phyloP scores from a whole-genome alignment of 768 basidiomycete genomes.

The Hortiboletus flavorubellus region DNA sequence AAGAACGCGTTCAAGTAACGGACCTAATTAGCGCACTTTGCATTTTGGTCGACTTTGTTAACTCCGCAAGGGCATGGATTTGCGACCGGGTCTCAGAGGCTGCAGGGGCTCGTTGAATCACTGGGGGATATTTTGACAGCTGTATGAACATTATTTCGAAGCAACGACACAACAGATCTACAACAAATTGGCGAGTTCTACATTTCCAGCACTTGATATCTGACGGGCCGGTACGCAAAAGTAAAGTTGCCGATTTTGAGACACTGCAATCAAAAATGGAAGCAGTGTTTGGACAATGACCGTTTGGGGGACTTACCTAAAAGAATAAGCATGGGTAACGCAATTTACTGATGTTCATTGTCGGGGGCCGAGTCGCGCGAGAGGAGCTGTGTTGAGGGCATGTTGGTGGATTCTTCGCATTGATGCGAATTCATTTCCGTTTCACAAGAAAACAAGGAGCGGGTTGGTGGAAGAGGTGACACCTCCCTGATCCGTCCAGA shows the following conservation, averaged over 20 bases:
- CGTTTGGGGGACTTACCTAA: slow-evolving; percentile 26
- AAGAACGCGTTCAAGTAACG: slow-evolving; percentile 29
- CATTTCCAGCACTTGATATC: slow-evolving; percentile 22
- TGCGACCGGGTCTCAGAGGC: slow-evolving; percentile 30
- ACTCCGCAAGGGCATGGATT: slow-evolving; percentile 24
- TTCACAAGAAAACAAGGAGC: slow-evolving; percentile 24
- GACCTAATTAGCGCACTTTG: slow-evolving; percentile 34
- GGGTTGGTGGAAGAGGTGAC: slow-evolving; percentile 24
- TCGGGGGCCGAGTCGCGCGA: slow-evolving; percentile 19
- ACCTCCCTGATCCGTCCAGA: slow-evolving; percentile 29
- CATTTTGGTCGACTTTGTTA: slow-evolving; percentile 30
- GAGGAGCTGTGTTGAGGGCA: slow-evolving; percentile 17
- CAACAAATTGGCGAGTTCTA: slow-evolving; percentile 24
- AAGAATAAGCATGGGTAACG: slow-evolving; percentile 15
- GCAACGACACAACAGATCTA: slow-evolving; percentile 25
- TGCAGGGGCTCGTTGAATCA: slow-evolving; percentile 12
- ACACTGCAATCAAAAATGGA: slow-evolving; percentile 19
- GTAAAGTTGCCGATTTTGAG: slow-evolving; percentile 18
- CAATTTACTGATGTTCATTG: slow-evolving; percentile 24
- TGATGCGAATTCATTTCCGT: slow-evolving; percentile 35
- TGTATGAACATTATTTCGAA: slow-evolving; percentile 23
- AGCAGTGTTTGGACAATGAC: slow-evolving; percentile 11
- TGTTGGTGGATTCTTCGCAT: slow-evolving; percentile 18
- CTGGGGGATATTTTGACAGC: slow-evolving; percentile 16
- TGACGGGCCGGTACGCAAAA: slow-evolving; percentile 16